These are phyloP conservation scores for Peltaster fructicola DNA, from an alignment of 2,329 filamentous ascomycete species.

Conservation along the genomic window DNA sequence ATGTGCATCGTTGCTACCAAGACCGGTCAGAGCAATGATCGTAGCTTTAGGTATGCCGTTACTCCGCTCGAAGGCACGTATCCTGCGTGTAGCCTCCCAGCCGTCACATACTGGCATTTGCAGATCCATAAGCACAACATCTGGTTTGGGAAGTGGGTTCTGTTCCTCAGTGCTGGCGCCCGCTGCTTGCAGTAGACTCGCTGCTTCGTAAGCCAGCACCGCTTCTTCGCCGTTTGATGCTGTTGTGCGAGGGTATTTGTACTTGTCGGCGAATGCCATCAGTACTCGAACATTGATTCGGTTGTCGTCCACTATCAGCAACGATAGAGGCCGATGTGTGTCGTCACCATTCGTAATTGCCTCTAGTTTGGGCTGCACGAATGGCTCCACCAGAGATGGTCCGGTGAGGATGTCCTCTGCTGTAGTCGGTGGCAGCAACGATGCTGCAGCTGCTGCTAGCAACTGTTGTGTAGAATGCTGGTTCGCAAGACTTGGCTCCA, in stretches of 20 bases:
- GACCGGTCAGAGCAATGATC: conserved; percentile 11
- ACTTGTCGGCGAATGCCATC: conserved; percentile 15
- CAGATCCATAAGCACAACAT: conserved; percentile 32
- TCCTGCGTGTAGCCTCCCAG: conserved; percentile 18
- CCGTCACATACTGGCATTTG: conserved; percentile 18
- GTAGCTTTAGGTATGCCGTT: conserved; percentile 6
- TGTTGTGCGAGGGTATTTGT: conserved; percentile 24
- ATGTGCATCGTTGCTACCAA: conserved; percentile 7
- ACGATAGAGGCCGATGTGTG: conserved; percentile 5
- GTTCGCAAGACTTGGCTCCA: too few species aligned
- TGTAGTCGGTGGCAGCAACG: neutral
- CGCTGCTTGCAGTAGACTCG: neutral
- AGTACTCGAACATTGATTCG: conserved; percentile 19
- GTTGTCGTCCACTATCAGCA: conserved; percentile 19
- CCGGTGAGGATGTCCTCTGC: conserved; percentile 1
- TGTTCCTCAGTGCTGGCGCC: neutral
- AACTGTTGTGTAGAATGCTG: neutral
- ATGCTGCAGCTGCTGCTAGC: neutral
- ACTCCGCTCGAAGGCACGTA: conserved; percentile 15
- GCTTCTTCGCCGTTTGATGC: conserved; percentile 33
- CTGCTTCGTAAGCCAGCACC: conserved; percentile 24
- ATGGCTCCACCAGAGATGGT: neutral
- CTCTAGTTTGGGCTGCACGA: neutral
- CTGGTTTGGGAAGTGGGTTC: conserved; percentile 4
- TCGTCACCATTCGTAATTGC: neutral